Conservation (phyloP, 2,329 filamentous ascomycete genomes). For the Penicillium sp. region DNA sequence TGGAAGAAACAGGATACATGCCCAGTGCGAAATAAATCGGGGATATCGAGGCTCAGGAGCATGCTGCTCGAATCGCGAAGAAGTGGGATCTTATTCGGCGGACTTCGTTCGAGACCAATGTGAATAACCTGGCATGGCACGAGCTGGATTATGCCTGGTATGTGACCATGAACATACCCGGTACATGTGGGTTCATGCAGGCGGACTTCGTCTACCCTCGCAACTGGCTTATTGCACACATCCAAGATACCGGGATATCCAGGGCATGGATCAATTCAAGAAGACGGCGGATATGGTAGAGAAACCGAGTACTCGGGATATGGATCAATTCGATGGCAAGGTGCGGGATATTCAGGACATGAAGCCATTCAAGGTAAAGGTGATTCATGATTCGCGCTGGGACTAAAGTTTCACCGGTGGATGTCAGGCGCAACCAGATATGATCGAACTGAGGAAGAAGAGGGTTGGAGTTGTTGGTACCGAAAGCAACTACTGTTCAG, state of each 20-base stretch:
- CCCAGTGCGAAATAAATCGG: slow-evolving; percentile 50
- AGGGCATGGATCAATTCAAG: background rate
- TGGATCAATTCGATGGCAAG: background rate
- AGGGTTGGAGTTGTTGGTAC: background rate
- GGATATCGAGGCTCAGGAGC: background rate
- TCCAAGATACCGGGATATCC: background rate
- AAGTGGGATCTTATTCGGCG: background rate
- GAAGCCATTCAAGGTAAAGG: background rate
- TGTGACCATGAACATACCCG: background rate
- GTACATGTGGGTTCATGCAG: background rate
- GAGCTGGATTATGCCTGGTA: background rate
- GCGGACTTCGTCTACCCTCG: background rate
- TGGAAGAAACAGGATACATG: slow-evolving; percentile 61
- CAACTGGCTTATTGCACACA: background rate
- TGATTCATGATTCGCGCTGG: background rate
- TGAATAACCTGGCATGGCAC: background rate
- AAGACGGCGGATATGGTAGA: background rate
- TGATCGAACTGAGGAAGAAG: background rate
- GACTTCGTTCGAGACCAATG: background rate
- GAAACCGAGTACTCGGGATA: background rate
- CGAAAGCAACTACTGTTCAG: background rate
- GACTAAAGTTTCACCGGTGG: background rate
- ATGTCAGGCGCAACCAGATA: background rate
- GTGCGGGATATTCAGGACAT: background rate
- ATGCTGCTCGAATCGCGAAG: background rate